Percentiles rank a stretch among this genome's conserved stretches.
Evolutionary conservation across 2,329 filamentous ascomycete species (phyloP).

Genomic region (Diaporthe sp.): DNA sequence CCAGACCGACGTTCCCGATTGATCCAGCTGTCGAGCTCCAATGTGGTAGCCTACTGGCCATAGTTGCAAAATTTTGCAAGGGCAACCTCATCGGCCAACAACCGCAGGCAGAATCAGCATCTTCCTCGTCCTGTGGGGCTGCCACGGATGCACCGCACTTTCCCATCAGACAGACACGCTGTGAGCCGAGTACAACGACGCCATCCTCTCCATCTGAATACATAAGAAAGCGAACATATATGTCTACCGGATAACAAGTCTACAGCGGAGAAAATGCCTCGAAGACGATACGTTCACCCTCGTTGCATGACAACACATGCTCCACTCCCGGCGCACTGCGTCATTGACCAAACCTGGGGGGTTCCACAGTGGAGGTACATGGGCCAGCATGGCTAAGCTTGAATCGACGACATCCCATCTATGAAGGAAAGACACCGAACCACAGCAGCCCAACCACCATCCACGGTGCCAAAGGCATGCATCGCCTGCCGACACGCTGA

Average conservation of each 20-base stretch:
- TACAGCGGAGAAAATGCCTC: not conserved
- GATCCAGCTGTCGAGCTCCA: not conserved
- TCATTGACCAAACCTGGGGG: not conserved
- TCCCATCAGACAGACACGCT: not conserved
- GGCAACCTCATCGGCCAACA: not conserved
- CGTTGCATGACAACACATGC: not conserved
- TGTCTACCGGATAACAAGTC: slow-evolving; percentile 8
- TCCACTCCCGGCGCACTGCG: slow-evolving; percentile 1
- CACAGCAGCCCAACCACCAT: not conserved
- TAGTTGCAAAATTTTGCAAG: not conserved
- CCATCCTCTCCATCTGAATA: not conserved
- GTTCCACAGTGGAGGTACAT: slow-evolving; percentile 11
- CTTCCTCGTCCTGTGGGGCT: not conserved
- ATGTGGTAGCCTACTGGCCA: too few relatives aligned
- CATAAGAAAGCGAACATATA: not conserved
- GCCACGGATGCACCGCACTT: not conserved
- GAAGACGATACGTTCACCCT: not conserved
- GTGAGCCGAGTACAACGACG: not conserved
- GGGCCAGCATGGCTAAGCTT: slow-evolving; percentile 13
- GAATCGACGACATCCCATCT: slow-evolving; percentile 19
- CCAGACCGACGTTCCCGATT: not conserved
- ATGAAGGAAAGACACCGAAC: not conserved
- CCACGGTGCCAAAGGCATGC: not conserved
- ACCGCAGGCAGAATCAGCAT: not conserved
- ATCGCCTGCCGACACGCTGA: not conserved